Evolutionary conservation across 163 green algal genomes (phyloP), one percentile per base, ranked within the genome.

Genomic region (Coccomyxa subellipsoidea): DNA sequence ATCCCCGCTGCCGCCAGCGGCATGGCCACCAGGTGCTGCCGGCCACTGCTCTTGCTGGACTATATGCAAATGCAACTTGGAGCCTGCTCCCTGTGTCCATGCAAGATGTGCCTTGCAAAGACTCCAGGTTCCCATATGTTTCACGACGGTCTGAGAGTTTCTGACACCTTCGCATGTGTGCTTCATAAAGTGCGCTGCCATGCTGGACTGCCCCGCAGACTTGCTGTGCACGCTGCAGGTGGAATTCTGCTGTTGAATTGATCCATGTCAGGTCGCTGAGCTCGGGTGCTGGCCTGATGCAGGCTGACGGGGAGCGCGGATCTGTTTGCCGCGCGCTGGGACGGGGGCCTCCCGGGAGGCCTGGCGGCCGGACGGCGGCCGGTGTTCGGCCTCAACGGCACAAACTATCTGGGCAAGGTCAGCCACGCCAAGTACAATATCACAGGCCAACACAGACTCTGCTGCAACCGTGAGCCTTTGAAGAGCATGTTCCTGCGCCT

Each of bases 341-440:
- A 81, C 15, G 71, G 69, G 35, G 79, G 59, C 31, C 54, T 88
- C 29, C 89, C 89, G 1, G 88, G 89, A 25, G 81, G 85, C 77
- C 81, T 93, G 77, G 88, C 86, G 8, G 79, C 76, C 25, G 83
- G 80, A 18, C 85, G 88, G 2, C 71, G 77, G 35, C 82, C 88
- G 3, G 66, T 80, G 0, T 85, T 78, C 32, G 82, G 86, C 71
- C 73, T 92, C 39, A 92, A 91, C 38, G 59, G 36, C 31, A 54
- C 85, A 4, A 81, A 75, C 3, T 59, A 77, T 35, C 73, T 88
- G 7, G 76, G 66, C 70, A 79, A 77, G 6, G 78, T 47, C 10
- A 31, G 37, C 9, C 40, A 29, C 9, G 5, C 75, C 23, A 18
- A n/a, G n/a, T n/a, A n/a, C n/a, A n/a, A n/a, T n/a, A n/a, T n/a